Conservation (phyloP, 495 filamentous ascomycete species). For the Extremus antarcticus region DNA sequence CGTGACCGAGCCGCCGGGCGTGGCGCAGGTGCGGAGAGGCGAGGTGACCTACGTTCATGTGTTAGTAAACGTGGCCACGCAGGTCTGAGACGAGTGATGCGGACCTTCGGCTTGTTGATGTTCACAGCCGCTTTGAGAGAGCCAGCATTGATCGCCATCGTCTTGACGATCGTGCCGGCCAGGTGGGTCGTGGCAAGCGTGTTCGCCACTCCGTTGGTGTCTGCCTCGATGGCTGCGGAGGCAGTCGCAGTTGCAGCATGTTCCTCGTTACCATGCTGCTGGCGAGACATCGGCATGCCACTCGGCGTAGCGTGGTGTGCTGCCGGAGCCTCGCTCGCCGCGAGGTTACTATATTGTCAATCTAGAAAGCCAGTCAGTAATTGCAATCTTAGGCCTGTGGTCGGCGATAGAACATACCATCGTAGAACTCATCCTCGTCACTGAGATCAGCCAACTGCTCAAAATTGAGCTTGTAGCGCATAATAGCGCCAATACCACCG, state of each 20-base stretch:
- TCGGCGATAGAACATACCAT: conserved; percentile 45
- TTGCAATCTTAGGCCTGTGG: background rate
- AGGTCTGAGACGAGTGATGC: background rate
- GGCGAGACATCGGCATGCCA: conserved; percentile 49
- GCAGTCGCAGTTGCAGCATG: conserved; percentile 5
- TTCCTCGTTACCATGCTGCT: conserved; percentile 10
- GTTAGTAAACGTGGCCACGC: background rate
- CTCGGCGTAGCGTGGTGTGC: conserved; percentile 54
- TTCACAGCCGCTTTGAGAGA: background rate
- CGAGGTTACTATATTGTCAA: conserved; percentile 92
- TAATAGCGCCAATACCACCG: conserved; percentile 91
- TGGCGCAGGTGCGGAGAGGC: background rate
- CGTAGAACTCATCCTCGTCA: conserved; percentile 98
- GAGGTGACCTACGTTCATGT: background rate
- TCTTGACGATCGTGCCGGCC: background rate
- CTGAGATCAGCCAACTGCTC: conserved; percentile 90
- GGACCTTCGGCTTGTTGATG: background rate
- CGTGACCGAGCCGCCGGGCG: conserved; percentile 2
- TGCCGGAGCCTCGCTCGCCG: conserved; percentile 71
- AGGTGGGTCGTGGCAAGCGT: background rate
- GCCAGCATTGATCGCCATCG: background rate
- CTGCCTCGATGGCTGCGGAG: conserved; percentile 4
- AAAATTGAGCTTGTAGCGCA: conserved; percentile 99
- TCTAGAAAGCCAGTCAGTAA: conserved; percentile 35
- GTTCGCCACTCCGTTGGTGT: background rate